Evolutionary conservation across 1,139 yeast genomes (phyloP), one percentile per base, ranked within the genome.

Genomic region (Candida labiduridarum): DNA sequence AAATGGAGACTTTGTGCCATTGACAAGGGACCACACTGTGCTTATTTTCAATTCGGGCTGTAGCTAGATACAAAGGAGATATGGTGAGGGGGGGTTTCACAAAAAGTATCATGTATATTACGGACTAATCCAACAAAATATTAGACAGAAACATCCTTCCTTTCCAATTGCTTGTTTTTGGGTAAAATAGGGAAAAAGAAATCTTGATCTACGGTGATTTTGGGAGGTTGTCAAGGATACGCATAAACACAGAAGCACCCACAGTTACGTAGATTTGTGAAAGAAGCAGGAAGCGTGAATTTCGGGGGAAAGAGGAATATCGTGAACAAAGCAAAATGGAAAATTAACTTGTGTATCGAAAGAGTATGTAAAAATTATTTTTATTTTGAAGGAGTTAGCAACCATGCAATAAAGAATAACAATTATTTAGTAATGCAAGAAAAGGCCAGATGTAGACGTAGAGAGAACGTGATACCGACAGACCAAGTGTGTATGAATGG

Each of bases 131-230:
- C 29, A 25, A 7, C 2, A 25, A 25, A 25, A 9, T 4, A 25
- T 4, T 4, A 25, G 10, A 4, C 29, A 25, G 29, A 25, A 25
- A 25, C 29, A 25, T 8, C 29, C 10, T 25, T 25, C 29, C 10
- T 25, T 25, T 8, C 29, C 10, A 9, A 25, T 8, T 19, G 10
- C 29, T 25, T 25, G 29, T 9, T 25, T 25, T 25, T 25, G 29
- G 10, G 29, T 25, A 25, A 25, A 22, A 7, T n/a, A 22, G 12
- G n/a, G 1, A 40, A 40, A 40, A 29, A 27, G 22, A 40, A 40
- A 40, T 40, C 43, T 40, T 40, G 43, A 40, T 40, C 43, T 40
- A 40, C 43, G 14, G 34, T 40, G 10, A 27, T 10, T 40, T 27
- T 18, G 30, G 16, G 6, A 25, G 31, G 43, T 40, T 40, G 43